phyloP scores from a whole-genome alignment of 176 grass and related monocot species.

The Ananas comosus region DNA sequence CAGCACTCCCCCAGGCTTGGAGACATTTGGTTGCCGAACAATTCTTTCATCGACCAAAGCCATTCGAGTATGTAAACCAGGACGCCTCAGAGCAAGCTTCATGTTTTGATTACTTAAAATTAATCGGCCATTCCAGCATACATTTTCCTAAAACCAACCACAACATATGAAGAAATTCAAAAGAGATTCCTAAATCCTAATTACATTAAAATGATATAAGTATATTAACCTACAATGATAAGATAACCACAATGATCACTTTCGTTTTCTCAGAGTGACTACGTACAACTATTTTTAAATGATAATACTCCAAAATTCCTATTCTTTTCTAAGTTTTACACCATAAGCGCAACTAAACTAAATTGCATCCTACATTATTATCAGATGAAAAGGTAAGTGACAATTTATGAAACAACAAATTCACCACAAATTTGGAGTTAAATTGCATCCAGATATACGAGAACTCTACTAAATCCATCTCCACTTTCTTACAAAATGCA shows the following conservation, averaged over 20 bases:
- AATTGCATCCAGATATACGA: neutral
- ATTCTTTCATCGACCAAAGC: conserved; percentile 41
- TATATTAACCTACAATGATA: neutral
- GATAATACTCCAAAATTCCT: neutral
- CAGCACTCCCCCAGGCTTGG: conserved; percentile 52
- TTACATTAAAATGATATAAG: neutral
- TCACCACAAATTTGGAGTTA: neutral
- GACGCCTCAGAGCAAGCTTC: conserved; percentile 21
- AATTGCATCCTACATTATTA: neutral
- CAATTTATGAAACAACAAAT: neutral
- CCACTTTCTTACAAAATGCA: neutral
- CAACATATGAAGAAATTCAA: neutral
- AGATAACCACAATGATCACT: neutral
- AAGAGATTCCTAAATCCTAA: neutral
- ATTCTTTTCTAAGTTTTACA: neutral
- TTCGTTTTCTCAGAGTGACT: neutral
- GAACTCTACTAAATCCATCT: neutral
- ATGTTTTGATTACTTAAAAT: conserved; percentile 22
- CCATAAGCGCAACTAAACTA: neutral
- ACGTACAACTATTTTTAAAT: neutral
- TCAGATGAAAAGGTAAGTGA: neutral
- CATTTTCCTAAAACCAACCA: conserved; percentile 35
- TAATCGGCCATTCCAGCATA: conserved; percentile 3
- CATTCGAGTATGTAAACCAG: conserved; percentile 41
- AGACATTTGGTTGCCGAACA: conserved; percentile 28